phyloP scores from a whole-genome alignment of 495 filamentous ascomycete genomes.

The Cercophora samala region DNA sequence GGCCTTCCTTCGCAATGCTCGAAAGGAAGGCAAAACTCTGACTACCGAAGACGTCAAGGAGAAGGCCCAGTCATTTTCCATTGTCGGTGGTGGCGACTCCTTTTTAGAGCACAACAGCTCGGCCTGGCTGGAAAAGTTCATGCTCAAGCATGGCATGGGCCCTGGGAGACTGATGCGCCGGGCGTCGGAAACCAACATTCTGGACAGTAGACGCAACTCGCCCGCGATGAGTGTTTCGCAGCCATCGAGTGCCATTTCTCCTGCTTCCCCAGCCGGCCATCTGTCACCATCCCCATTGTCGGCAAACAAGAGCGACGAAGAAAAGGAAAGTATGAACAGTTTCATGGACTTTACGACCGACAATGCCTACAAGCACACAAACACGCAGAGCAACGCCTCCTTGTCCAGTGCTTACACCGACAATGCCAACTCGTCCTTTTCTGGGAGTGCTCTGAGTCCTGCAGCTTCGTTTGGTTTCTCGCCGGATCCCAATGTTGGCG shows the following conservation, averaged over 20 bases:
- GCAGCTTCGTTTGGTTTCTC: slow-evolving; percentile 80
- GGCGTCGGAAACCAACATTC: slow-evolving; percentile 64
- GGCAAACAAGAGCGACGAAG: slow-evolving; percentile 65
- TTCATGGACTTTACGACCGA: slow-evolving; percentile 52
- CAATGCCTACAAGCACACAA: slow-evolving; percentile 52
- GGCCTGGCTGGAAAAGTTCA: slow-evolving; percentile 94
- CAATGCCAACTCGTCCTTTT: slow-evolving; percentile 64
- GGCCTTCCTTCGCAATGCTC: slow-evolving; percentile 81
- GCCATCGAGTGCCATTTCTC: slow-evolving; percentile 69
- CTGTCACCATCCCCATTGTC: slow-evolving; percentile 64
- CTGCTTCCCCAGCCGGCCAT: slow-evolving; percentile 63
- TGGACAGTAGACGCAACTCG: slow-evolving; percentile 55
- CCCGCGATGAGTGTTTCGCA: slow-evolving; percentile 56
- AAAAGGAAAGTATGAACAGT: slow-evolving; percentile 43
- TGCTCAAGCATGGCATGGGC: slow-evolving; percentile 80
- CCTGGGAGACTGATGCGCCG: slow-evolving; percentile 61
- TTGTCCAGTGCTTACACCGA: slow-evolving; percentile 57
- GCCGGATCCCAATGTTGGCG: slow-evolving; percentile 66
- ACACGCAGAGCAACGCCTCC: slow-evolving; percentile 54
- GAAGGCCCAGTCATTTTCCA: slow-evolving; percentile 80
- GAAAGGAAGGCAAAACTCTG: slow-evolving; percentile 69
- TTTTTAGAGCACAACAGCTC: slow-evolving; percentile 71
- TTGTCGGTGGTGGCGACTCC: slow-evolving; percentile 65
- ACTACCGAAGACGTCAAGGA: slow-evolving; percentile 83
- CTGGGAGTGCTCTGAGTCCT: slow-evolving; percentile 74